Conservation (phyloP, 148 eudicot genomes). For the Cornus suecica region DNA sequence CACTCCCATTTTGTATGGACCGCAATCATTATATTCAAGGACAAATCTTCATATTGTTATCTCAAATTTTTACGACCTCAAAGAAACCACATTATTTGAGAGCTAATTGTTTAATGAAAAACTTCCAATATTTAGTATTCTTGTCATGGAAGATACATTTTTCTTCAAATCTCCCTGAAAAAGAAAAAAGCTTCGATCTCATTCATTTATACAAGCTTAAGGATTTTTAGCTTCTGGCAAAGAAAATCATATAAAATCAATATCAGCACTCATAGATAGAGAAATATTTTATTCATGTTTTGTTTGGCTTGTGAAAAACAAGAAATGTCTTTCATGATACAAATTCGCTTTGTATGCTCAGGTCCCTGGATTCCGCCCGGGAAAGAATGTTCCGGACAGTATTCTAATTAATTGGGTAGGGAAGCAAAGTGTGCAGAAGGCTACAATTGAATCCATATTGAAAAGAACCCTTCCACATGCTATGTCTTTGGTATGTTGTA, state of each 20-base stretch:
- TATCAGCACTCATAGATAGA: neutral
- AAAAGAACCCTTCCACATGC: conserved; percentile 98
- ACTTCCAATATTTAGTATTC: neutral
- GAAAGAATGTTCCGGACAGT: conserved; percentile 81
- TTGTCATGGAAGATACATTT: neutral
- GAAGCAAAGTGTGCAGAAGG: conserved; percentile 55
- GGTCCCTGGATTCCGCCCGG: conserved; percentile 98
- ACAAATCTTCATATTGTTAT: too few species aligned
- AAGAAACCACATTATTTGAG: neutral
- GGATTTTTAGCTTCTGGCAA: neutral
- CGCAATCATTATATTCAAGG: neutral
- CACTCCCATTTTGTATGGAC: neutral
- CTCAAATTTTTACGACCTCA: too few species aligned
- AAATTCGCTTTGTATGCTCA: conserved; percentile 21
- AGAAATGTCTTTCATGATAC: neutral
- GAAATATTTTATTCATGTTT: neutral
- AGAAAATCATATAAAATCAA: neutral
- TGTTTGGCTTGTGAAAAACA: neutral
- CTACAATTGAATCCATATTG: conserved; percentile 77
- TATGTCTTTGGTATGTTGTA: conserved; percentile 64
- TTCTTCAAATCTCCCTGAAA: too few species aligned
- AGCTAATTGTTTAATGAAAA: neutral
- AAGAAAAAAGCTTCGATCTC: neutral
- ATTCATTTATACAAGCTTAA: neutral
- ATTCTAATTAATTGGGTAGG: conserved; percentile 65